Evolutionary conservation across 2,329 filamentous ascomycete genomes (phyloP), one percentile per base, ranked within the genome.

Genomic region (Calonectria pauciramosa): DNA sequence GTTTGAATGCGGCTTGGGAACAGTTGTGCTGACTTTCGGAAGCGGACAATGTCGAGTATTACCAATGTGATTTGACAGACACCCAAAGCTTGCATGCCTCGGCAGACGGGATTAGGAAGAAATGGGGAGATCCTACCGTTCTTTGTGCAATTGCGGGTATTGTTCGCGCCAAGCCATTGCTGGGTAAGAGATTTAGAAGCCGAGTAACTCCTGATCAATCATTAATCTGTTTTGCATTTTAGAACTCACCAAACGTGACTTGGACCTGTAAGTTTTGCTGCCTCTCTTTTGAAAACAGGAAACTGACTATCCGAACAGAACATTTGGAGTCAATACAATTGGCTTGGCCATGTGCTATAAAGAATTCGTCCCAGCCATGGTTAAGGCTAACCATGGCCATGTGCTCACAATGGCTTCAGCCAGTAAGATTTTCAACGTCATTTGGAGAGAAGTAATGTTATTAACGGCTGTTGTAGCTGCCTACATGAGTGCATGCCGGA

Each of bases 21-120:
- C 8, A 18, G 23, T 13, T 18, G 8, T 8, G 23, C 56, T 41
- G 56, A 63, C 56, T 20, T 41, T 52, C 11, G 34, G 34, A 26
- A 60, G 56, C 56, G 32, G 34, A 41, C n/a, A 60, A 60, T 9
- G 56, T 60, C 56, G 34, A 60, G 41, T 60, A 60, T 23, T 60
- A 36, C 34, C 26, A 60, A 41, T 60, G 56, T 16, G 56, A 60
- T 23, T 41, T 60, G 34, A 60, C 34, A 5, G 14, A 60, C 3
- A 26, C 56, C n/a, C n/a, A 41, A 4, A 60, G n/a, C 13, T 8
- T 60, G 56, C 56, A 60, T n/a, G 34, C 20, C 7, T 16, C 56
- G 13, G 56, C 56, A 13, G 56, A 60, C 28, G 41, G 18, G 13
- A 60, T 60, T 60, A 26, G 56, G 9, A n/a, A 34, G 0, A 60